Base-by-base conservation (phyloP, 768 basidiomycete genomes). In the Mycena polygramma region DNA sequence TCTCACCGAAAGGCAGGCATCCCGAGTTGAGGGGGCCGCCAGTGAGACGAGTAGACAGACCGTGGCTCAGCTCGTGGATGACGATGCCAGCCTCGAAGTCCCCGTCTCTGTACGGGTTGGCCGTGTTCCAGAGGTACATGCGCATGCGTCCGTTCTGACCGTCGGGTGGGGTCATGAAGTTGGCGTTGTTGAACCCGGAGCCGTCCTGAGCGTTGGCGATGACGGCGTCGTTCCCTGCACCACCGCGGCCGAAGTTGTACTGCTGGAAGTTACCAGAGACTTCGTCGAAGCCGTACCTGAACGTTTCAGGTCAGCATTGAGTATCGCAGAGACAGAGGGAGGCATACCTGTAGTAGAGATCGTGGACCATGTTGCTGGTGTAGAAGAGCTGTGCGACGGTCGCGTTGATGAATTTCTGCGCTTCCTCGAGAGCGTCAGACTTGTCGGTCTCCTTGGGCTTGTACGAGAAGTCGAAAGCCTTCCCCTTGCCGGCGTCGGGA, bases 81-180 rank as follows among this genome's bases (percentile, higher is more conserved):
- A 98, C 96, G 68, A 99, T 99, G 43, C 97, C 97, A 48, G 95
- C 95, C 80, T 99, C 97, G 46, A 98, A 86, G 75, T 98, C 96
- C 35, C 97, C 97, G 75, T 99, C 97, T 24, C 96, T 87, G 84
- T 92, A 98, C 4, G 97, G 97, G 26, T 88, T 84, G 10, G 91
- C 93, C 1, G 94, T 94, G 80, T 95, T 93, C 97, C 97, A 99
- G 54, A 96, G 85, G 82, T 97, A 97, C 96, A 97, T 98, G 73
- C 97, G 88, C 92, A 95, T 97, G 61, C 94, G 91, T 4, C 94
- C 95, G 76, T 95, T 94, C 85, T 91, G 89, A 37, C 94, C 94
- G 75, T 96, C 88, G 60, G 92, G 92, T 58, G 92, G 91, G 0
- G 92, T 94, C 92, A 92, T 92, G 81, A 94, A 97, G 86, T 97